Base-by-base conservation (phyloP, 106 monocot genomes). In the Dioscorea zingiberensis region DNA sequence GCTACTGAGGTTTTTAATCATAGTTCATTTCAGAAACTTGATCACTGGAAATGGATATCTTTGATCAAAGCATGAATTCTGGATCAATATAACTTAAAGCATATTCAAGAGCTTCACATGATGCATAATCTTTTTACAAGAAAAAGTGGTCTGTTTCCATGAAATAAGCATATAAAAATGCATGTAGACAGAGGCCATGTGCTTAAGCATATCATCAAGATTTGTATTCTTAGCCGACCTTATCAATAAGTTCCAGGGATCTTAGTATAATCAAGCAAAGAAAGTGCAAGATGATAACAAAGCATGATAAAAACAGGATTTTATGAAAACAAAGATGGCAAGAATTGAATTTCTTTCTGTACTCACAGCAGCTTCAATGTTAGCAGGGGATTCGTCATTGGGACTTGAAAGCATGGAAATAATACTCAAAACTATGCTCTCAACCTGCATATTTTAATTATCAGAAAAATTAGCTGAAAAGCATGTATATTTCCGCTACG, bases 321-420 rank as follows among this genome's bases (percentile, higher is more conserved):
- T 51, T 15, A 1, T 4, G 12, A 51, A 51, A 18, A 51, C 7
- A 51, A 51, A 19, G 51, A 51, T 16, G 51, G 51, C 51, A 51
- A 1, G 51, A 4, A 51, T 51, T 19, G 19, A 51, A 51, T 51
- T 51, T 44, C 47, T 21, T 23, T 48, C 10, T 53, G 13, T 58
- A 81, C 89, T 81, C 81, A 89, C 89, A 81, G 89, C 89, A 65
- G 89, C 89, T 45, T 89, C 89, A 71, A 89, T 65, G 53, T 89
- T 89, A 67, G 89, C 89, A 48, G 89, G 85, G 21, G 89, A 89
- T 71, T 89, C 89, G 71, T 89, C 89, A 67, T 89, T 89, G n/a
- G 89, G 89, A 53, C 85, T 81, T 60, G 89, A 89, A 63, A 89
- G 84, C 89, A 89, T 89, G 1, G 89, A 89, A 54, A 89, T 89